A percentile compares a stretch with the other conserved stretches of the same genome.
Conservation (phyloP, 495 filamentous ascomycete species). For the Lineolata rhizophorae region DNA sequence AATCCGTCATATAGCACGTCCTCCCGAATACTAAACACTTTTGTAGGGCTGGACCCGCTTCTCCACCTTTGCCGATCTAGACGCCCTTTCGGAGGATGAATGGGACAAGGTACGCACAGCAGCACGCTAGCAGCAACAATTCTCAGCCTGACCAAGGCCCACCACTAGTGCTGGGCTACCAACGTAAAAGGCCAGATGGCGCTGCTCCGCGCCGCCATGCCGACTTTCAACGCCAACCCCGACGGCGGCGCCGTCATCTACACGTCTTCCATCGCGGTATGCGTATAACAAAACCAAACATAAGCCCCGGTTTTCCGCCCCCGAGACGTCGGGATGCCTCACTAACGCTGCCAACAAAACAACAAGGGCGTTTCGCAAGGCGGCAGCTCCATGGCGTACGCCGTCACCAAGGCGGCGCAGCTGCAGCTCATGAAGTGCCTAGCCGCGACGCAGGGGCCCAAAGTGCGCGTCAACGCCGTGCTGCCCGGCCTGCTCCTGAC, state of each 20-base stretch:
- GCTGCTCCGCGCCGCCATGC: slow-evolving; percentile 37
- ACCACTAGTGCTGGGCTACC: slow-evolving; percentile 34
- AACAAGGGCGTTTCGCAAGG: slow-evolving; percentile 21
- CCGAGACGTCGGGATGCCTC: too few species aligned
- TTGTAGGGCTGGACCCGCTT: slow-evolving; percentile 45
- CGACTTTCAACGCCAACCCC: slow-evolving; percentile 43
- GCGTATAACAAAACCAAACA: neutral
- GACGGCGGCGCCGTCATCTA: slow-evolving; percentile 49
- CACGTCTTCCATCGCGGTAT: slow-evolving; percentile 39
- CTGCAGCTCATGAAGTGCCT: slow-evolving; percentile 54
- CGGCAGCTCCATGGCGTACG: slow-evolving; percentile 43
- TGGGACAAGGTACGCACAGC: slow-evolving; percentile 42
- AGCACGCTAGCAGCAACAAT: too few species aligned
- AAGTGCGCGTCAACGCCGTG: slow-evolving; percentile 44
- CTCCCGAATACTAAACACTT: too few species aligned
- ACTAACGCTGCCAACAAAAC: slow-evolving; percentile 1
- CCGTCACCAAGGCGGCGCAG: slow-evolving; percentile 43
- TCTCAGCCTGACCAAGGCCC: neutral
- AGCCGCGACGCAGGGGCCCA: slow-evolving; percentile 41
- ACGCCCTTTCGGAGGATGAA: slow-evolving; percentile 37
- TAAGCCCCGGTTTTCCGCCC: too few species aligned
- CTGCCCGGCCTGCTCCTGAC: slow-evolving; percentile 46
- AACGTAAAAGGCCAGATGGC: slow-evolving; percentile 47
- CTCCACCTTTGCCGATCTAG: slow-evolving; percentile 36
- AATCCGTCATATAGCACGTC: neutral